These are phyloP conservation scores for Coffea eugenioides DNA, from an alignment of 257 asterid species.

Conservation along the genomic window DNA sequence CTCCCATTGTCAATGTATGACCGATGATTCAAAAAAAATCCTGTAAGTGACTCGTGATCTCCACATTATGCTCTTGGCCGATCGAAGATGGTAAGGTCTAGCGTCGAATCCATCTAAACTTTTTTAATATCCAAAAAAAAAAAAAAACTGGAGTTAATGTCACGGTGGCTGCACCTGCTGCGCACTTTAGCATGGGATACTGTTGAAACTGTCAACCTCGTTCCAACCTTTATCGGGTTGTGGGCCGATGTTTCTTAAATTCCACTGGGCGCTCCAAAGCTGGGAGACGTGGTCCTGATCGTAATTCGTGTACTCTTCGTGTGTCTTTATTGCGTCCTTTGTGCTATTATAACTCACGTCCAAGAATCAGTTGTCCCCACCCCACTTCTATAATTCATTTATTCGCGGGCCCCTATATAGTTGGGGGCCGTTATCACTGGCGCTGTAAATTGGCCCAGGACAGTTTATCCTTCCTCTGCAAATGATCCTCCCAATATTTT, in stretches of 20 bases:
- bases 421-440: conserved; percentile 15
- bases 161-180: conserved; percentile 3
- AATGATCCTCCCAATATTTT: neutral
- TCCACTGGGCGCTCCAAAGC: conserved; percentile 17
- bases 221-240: conserved; percentile 19
- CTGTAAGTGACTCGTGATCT: too few relatives aligned
- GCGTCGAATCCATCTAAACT: too few relatives aligned
- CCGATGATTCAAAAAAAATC: too few relatives aligned
- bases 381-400: conserved; percentile 14
- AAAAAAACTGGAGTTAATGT: neutral
- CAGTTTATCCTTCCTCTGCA: neutral
- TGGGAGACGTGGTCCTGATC: conserved; percentile 28
- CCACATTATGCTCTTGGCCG: too few relatives aligned
- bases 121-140: too few relatives aligned
- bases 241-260: conserved; percentile 31
- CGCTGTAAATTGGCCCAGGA: neutral
- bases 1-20: too few relatives aligned
- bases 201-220: conserved; percentile 34
- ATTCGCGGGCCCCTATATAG: conserved; percentile 20
- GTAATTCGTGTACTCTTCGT: conserved; percentile 23
- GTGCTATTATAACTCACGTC: conserved; percentile 5
- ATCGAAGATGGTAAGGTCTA: too few relatives aligned
- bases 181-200: conserved; percentile 26
- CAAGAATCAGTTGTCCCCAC: conserved; percentile 18
- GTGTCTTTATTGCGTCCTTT: conserved; percentile 25